Evolutionary conservation across 2,329 filamentous ascomycete genomes (phyloP).

Genomic region (Atkinsonella texensis): DNA sequence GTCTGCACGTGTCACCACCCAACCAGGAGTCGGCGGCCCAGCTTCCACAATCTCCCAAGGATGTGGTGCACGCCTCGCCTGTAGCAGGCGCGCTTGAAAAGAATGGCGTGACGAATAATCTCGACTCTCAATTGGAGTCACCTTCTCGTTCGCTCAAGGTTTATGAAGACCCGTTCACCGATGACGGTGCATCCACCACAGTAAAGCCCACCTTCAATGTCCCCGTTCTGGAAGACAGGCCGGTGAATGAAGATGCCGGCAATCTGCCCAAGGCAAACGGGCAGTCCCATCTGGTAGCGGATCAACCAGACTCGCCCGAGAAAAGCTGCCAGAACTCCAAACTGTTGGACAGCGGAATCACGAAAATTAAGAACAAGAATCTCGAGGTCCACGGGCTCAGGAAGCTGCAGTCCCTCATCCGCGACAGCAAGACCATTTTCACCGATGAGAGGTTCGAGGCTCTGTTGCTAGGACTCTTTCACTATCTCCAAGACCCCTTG

Average conservation of each 20-base stretch:
- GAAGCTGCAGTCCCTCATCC: constrained; percentile 62
- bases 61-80: constrained; percentile 5
- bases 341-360: constrained; percentile 61
- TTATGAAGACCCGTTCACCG: constrained; percentile 50
- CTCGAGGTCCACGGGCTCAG: constrained; percentile 76
- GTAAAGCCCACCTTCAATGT: constrained; percentile 29
- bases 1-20: constrained; percentile 22
- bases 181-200: constrained; percentile 30
- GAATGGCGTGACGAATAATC: constrained; percentile 5
- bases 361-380: constrained; percentile 56
- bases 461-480: constrained; percentile 55
- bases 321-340: constrained; percentile 46
- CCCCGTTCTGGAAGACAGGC: constrained; percentile 46
- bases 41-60: constrained; percentile 5
- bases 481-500: constrained; percentile 55
- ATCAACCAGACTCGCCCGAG: constrained; percentile 25
- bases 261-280: constrained; percentile 17
- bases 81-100: constrained; percentile 1
- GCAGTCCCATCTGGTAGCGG: constrained; percentile 9
- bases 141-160: constrained; percentile 36
- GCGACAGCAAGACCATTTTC: constrained; percentile 52
- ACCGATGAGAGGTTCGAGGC: constrained; percentile 57
- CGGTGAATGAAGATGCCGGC: constrained; percentile 43
- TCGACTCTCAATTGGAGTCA: constrained; percentile 11
- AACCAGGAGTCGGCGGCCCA: constrained; percentile 6